Conservation (phyloP, 1,284 basidiomycete genomes). For the Irpex rosettiformis region DNA sequence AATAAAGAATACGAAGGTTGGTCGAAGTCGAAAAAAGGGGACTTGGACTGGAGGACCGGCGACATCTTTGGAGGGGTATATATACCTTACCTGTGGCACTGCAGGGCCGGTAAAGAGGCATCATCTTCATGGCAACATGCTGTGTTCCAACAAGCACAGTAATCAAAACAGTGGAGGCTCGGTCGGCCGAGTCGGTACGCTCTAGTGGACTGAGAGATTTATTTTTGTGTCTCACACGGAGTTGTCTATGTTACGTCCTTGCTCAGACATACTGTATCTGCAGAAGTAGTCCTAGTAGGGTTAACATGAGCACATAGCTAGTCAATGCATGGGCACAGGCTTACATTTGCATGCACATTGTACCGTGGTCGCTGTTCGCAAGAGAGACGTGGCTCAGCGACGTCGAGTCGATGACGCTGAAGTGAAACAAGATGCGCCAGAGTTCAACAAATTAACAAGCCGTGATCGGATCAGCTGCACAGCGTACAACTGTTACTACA, state of each 20-base stretch:
- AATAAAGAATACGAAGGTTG: conserved; percentile 13
- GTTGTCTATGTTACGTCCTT: too few species aligned
- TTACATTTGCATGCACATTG: not conserved
- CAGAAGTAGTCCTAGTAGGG: too few species aligned
- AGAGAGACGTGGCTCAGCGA: not conserved
- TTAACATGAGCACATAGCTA: too few species aligned
- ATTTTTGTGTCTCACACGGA: too few species aligned
- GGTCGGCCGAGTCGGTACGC: not conserved
- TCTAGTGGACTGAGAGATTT: not conserved
- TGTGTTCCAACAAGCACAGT: not conserved
- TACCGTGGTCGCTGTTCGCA: not conserved
- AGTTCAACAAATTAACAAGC: not conserved
- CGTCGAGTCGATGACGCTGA: not conserved
- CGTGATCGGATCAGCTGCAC: not conserved
- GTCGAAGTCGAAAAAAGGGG: conserved; percentile 19
- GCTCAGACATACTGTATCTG: too few species aligned
- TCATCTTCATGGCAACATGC: not conserved
- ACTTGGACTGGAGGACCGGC: conserved; percentile 6
- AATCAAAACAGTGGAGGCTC: conserved; percentile 7
- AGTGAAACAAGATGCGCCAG: not conserved
- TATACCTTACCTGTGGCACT: conserved; percentile 1
- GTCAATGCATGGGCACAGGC: not conserved
- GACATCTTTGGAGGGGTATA: not conserved
- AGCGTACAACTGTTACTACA: not conserved
- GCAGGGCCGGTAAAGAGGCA: not conserved